These are phyloP conservation scores for Colletotrichum chlorophyti DNA, from an alignment of 2,329 filamentous ascomycete genomes.

Conservation along the genomic window DNA sequence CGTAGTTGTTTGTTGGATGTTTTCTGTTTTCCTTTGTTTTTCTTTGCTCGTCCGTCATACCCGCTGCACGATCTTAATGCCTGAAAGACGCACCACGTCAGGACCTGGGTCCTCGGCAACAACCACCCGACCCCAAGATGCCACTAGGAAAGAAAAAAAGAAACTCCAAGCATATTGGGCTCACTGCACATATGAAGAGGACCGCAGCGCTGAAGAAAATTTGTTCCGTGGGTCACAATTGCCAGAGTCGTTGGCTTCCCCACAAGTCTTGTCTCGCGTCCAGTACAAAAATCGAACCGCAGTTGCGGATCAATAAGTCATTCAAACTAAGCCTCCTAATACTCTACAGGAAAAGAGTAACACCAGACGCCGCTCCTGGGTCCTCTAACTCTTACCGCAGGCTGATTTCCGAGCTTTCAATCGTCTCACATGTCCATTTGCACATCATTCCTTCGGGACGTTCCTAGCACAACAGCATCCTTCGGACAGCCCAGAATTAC, in stretches of 20 bases:
- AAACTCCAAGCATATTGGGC: too few species aligned
- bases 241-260: conserved; percentile 6
- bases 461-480: neutral
- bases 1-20: neutral
- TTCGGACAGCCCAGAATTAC: neutral
- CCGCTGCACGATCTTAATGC: too few species aligned
- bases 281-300: neutral
- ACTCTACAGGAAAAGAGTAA: conserved; percentile 13
- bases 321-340: conserved; percentile 13
- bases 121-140: too few species aligned
- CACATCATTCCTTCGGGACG: conserved; percentile 11
- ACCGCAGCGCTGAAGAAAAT: too few species aligned
- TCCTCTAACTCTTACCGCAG: conserved; percentile 1
- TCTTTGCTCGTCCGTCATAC: neutral
- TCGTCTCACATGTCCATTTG: conserved; percentile 26
- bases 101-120: too few species aligned
- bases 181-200: too few species aligned
- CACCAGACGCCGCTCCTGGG: conserved; percentile 1
- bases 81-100: too few species aligned
- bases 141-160: too few species aligned
- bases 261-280: conserved; percentile 2
- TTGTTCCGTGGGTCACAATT: too few species aligned
- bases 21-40: neutral
- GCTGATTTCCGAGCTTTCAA: conserved; percentile 2
- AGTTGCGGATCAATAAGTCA: conserved; percentile 1